Percentiles rank a stretch among this genome's conserved stretches.
Evolutionary conservation across 306 rosid genomes (phyloP).

Genomic region (Elaeagnus macrophylla): DNA sequence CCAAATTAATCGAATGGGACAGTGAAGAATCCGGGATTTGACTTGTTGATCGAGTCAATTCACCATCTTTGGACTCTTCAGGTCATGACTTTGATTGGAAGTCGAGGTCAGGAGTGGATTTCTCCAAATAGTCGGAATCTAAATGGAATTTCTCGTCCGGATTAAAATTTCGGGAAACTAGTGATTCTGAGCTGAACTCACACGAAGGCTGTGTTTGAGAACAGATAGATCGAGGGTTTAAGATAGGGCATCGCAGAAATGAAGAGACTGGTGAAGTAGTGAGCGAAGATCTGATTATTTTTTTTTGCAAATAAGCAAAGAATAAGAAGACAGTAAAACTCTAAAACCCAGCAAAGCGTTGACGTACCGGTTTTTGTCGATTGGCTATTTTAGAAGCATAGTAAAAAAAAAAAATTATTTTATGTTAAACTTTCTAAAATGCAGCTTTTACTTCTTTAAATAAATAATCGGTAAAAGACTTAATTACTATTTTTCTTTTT

Average conservation of each 20-base stretch:
- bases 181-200: conserved; percentile 7
- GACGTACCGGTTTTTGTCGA: too few species aligned
- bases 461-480: too few species aligned
- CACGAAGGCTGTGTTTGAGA: conserved; percentile 12
- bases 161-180: conserved; percentile 1
- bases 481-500: too few species aligned
- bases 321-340: neutral
- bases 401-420: too few species aligned
- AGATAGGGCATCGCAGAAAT: conserved; percentile 15
- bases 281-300: conserved; percentile 18
- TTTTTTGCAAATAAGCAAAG: neutral
- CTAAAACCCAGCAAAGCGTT: neutral
- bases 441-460: too few species aligned
- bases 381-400: too few species aligned
- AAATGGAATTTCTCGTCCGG: neutral
- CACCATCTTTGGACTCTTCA: conserved; percentile 5
- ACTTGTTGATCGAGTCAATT: neutral
- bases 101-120: conserved; percentile 6
- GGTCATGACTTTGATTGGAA: neutral
- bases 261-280: conserved; percentile 19
- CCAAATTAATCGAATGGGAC: conserved; percentile 27
- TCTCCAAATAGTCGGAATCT: conserved; percentile 4
- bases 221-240: conserved; percentile 17
- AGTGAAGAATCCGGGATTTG: conserved; percentile 10
- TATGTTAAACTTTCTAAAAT: too few species aligned